Conservation (phyloP, 208 protist genomes). For the Acanthamoeba culbertsoni region DNA sequence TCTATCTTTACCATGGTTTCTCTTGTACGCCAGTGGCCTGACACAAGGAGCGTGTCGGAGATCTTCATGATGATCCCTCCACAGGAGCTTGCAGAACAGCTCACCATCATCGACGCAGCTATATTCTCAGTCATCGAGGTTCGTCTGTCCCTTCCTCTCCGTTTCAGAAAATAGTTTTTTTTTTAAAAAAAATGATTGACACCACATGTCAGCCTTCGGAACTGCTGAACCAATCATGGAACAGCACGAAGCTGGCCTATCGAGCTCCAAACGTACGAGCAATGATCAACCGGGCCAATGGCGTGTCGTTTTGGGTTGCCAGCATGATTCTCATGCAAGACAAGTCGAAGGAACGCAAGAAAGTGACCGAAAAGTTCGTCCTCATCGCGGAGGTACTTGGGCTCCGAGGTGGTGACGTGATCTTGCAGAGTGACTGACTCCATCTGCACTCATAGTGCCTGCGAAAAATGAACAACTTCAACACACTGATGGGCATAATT, state of each 20-base stretch:
- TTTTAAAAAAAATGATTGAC: too few relatives aligned
- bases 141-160: background rate
- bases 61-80: background rate
- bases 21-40: constrained; percentile 31
- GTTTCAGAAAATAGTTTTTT: background rate
- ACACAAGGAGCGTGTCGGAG: background rate
- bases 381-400: constrained; percentile 64
- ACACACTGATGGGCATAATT: constrained; percentile 75
- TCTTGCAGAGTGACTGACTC: background rate
- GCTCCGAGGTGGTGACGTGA: background rate
- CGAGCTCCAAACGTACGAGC: constrained; percentile 76
- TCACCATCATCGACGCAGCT: constrained; percentile 78
- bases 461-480: constrained; percentile 74
- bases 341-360: constrained; percentile 64
- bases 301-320: constrained; percentile 78
- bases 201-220: constrained; percentile 78
- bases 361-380: constrained; percentile 77
- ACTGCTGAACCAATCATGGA: constrained; percentile 81
- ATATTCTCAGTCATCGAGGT: constrained; percentile 66
- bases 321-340: constrained; percentile 68
- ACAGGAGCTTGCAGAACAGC: constrained; percentile 73
- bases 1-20: background rate
- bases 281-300: constrained; percentile 84
- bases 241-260: constrained; percentile 77
- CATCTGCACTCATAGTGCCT: constrained; percentile 49